phyloP scores from a whole-genome alignment of 2,329 filamentous ascomycete genomes.

The Fusarium virguliforme region DNA sequence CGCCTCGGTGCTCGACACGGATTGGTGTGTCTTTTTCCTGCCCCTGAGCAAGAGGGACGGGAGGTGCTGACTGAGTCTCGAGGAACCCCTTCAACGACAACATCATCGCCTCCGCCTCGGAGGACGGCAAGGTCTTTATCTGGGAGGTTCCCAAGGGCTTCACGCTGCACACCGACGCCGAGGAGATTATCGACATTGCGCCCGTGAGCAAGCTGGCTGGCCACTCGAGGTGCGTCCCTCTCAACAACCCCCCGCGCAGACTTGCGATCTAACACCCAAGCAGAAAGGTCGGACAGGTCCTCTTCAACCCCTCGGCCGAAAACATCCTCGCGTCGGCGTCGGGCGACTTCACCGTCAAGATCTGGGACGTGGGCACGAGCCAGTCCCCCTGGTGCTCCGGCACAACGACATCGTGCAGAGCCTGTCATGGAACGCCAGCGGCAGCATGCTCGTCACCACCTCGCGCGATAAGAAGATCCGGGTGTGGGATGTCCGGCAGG shows the following conservation, averaged over 20 bases:
- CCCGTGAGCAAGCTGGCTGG: slow-evolving; percentile 87
- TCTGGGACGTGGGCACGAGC: slow-evolving; percentile 93
- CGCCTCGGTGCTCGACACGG: slow-evolving; percentile 94
- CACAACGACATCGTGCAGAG: slow-evolving; percentile 95
- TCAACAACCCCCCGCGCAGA: neutral
- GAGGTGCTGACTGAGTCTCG: slow-evolving; percentile 34
- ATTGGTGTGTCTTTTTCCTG: slow-evolving; percentile 79
- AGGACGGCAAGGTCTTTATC: slow-evolving; percentile 97
- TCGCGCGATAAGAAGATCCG: slow-evolving; percentile 98
- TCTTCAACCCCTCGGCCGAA: slow-evolving; percentile 97
- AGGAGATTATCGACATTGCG: slow-evolving; percentile 85
- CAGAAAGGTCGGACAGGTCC: slow-evolving; percentile 97
- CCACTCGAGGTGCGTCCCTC: slow-evolving; percentile 80
- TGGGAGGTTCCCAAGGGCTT: slow-evolving; percentile 96
- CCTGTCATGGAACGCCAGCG: slow-evolving; percentile 94
- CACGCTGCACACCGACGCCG: slow-evolving; percentile 85
- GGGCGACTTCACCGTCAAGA: slow-evolving; percentile 93
- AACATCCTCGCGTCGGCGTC: slow-evolving; percentile 96
- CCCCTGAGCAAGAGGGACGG: slow-evolving; percentile 16
- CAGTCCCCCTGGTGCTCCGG: slow-evolving; percentile 83
- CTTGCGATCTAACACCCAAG: slow-evolving; percentile 37
- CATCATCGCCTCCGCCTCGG: slow-evolving; percentile 92
- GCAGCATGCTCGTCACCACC: slow-evolving; percentile 89
- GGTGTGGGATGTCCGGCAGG: slow-evolving; percentile 97
- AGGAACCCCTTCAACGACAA: slow-evolving; percentile 98